Percentiles rank a stretch among this genome's conserved stretches.
Evolutionary conservation across 495 filamentous ascomycete species (phyloP).

Genomic region (Daldinia loculata): DNA sequence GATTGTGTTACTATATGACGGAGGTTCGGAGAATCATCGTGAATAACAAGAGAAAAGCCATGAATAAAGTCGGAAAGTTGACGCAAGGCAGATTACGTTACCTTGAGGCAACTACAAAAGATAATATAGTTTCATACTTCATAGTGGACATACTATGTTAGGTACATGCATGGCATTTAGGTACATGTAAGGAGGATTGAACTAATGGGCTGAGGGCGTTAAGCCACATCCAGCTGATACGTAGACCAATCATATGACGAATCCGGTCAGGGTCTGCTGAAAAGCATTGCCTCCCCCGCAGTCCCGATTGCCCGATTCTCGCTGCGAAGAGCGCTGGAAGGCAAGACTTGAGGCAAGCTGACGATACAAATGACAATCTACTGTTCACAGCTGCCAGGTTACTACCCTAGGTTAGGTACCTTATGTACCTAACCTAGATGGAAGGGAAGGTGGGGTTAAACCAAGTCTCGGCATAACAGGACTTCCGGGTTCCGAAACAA

Average conservation of each 20-base stretch:
- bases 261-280: slow-evolving; percentile 16
- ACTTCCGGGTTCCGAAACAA: slow-evolving; percentile 33
- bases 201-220: not conserved
- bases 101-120: slow-evolving; percentile 18
- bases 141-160: not conserved
- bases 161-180: not conserved
- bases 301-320: slow-evolving; percentile 11
- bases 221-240: slow-evolving; percentile 36
- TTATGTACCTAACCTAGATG: not conserved
- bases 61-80: not conserved
- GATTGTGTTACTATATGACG: not conserved
- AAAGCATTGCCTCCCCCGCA: slow-evolving; percentile 13
- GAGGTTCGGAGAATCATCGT: slow-evolving; percentile 20
- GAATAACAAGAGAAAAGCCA: not conserved
- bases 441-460: not conserved
- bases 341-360: slow-evolving; percentile 27
- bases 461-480: slow-evolving; percentile 25
- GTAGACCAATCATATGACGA: slow-evolving; percentile 31
- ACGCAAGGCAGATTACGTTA: slow-evolving; percentile 6
- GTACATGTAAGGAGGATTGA: slow-evolving; percentile 12
- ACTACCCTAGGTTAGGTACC: not conserved
- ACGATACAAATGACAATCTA: not conserved
- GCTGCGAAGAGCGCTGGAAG: slow-evolving; percentile 17
- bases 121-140: slow-evolving; percentile 6
- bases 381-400: not conserved